Percentiles rank a stretch among this genome's conserved stretches.
Conservation (phyloP, 2,329 filamentous ascomycete genomes). For the Trichoderma lentiforme region DNA sequence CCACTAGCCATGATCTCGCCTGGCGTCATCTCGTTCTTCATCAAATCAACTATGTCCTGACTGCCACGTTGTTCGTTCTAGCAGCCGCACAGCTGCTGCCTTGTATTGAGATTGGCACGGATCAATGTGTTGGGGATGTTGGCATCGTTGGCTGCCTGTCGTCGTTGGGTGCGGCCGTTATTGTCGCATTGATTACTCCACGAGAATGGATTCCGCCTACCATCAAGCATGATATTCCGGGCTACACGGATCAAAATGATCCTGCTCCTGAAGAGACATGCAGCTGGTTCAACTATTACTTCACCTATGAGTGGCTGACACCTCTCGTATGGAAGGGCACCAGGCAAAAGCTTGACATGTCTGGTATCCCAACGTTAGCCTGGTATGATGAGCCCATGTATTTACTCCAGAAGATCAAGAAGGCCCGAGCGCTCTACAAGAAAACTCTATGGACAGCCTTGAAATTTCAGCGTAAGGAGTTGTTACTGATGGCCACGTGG, state of each 20-base stretch:
- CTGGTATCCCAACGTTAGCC: conserved; percentile 47
- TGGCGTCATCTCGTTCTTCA: conserved; percentile 48
- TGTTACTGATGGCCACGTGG: conserved; percentile 46
- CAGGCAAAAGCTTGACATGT: conserved; percentile 42
- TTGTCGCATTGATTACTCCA: conserved; percentile 44
- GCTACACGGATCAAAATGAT: conserved; percentile 35
- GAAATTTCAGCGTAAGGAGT: conserved; percentile 41
- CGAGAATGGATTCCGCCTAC: conserved; percentile 49
- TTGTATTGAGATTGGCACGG: conserved; percentile 38
- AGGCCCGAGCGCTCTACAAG: conserved; percentile 41
- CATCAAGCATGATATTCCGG: conserved; percentile 37
- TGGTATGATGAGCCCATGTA: conserved; percentile 55
- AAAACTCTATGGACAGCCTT: conserved; percentile 46
- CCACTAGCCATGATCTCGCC: conserved; percentile 36
- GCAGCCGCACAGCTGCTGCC: conserved; percentile 40
- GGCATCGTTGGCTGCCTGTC: conserved; percentile 35
- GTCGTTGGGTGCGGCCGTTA: conserved; percentile 36
- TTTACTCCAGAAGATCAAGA: conserved; percentile 42
- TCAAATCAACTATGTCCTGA: conserved; percentile 47
- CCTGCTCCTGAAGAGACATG: conserved; percentile 52
- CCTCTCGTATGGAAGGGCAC: conserved; percentile 48
- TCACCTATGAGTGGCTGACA: conserved; percentile 51
- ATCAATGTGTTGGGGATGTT: conserved; percentile 28
- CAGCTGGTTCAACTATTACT: conserved; percentile 52
- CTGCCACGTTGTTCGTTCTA: conserved; percentile 37